A percentile compares a stretch with the other conserved stretches of the same genome.
These are phyloP conservation scores for Ogataea pilisensis DNA, from an alignment of 805 yeast genomes.

Conservation along the genomic window DNA sequence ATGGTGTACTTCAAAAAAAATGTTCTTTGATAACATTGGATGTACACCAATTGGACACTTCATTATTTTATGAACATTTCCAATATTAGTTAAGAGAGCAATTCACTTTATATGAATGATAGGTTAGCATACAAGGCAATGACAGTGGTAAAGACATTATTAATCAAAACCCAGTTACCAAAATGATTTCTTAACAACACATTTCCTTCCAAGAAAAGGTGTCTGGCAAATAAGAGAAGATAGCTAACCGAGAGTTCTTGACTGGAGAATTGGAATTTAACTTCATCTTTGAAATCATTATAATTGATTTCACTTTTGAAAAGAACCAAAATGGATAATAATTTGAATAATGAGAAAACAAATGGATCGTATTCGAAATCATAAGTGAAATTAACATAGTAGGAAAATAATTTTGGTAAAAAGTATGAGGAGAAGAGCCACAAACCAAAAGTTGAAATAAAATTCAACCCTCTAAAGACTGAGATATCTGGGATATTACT, in stretches of 20 bases:
- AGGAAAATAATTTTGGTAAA: constrained; percentile 41
- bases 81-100: too few relatives aligned
- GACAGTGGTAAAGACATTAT: constrained; percentile 42
- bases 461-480: constrained; percentile 29
- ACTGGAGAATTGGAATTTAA: constrained; percentile 28
- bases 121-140: constrained; percentile 46
- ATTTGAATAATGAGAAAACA: constrained; percentile 42
- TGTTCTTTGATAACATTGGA: too few relatives aligned
- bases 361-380: constrained; percentile 54
- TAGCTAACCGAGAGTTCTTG: constrained; percentile 27
- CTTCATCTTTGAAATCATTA: constrained; percentile 25
- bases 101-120: constrained; percentile 24
- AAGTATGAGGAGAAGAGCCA: constrained; percentile 41
- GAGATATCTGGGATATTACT: constrained; percentile 35
- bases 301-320: constrained; percentile 26
- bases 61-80: too few relatives aligned
- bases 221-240: constrained; percentile 12
- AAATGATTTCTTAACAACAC: constrained; percentile 38
- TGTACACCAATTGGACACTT: too few relatives aligned
- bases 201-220: constrained; percentile 30
- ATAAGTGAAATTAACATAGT: constrained; percentile 51
- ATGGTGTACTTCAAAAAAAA: too few relatives aligned
- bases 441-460: constrained; percentile 30
- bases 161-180: constrained; percentile 44
- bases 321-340: constrained; percentile 37